Evolutionary conservation across 805 yeast genomes (phyloP).

Genomic region (Yarrowia sp.): DNA sequence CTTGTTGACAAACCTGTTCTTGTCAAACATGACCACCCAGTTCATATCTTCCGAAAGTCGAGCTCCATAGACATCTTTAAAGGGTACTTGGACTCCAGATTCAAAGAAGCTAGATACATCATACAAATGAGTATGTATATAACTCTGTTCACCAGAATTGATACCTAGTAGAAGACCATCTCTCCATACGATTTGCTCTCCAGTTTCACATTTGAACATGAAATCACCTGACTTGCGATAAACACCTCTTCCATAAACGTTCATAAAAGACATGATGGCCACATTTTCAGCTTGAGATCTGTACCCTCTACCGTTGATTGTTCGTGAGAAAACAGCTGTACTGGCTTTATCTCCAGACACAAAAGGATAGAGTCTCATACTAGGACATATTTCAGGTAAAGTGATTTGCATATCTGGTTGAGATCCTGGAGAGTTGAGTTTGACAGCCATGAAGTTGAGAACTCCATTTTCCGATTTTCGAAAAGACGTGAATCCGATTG

Average conservation of each 20-base stretch:
- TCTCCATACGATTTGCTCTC: no score
- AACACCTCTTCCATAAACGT: no score
- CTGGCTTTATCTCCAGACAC: background rate
- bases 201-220: no score
- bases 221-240: no score
- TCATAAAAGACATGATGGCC: no score
- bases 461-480: background rate
- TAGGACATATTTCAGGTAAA: no score
- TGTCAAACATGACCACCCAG: background rate
- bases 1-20: background rate
- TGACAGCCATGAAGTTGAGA: background rate
- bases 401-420: background rate
- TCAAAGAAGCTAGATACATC: no score
- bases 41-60: background rate
- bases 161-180: no score
- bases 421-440: background rate
- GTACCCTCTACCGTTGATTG: no score
- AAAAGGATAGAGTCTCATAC: background rate
- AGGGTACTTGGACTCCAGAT: background rate
- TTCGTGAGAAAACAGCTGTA: background rate
- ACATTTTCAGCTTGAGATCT: no score
- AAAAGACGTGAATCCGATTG: background rate
- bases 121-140: no score
- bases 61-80: background rate
- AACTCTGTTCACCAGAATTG: no score